Conservation (phyloP, 176 grass and related monocot genomes). For the Musa schizocarpa region DNA sequence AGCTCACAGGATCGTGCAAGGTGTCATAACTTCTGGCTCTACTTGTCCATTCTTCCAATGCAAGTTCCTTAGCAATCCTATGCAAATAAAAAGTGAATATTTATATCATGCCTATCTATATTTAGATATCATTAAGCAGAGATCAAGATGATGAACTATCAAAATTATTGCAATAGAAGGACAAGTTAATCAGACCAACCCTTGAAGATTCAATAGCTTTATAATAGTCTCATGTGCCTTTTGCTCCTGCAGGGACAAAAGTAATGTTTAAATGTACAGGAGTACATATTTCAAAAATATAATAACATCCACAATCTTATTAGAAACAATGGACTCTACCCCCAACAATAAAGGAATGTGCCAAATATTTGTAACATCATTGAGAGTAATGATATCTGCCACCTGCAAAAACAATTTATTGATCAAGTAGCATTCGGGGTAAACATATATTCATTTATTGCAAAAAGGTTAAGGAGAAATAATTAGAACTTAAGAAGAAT, state of each 20-base stretch:
- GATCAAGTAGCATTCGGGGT: not conserved
- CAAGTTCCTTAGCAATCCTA: slow-evolving; percentile 22
- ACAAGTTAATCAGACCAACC: slow-evolving; percentile 23
- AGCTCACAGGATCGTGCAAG: slow-evolving; percentile 35
- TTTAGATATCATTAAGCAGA: not conserved
- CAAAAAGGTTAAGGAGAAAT: slow-evolving; percentile 15
- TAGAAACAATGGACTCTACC: slow-evolving; percentile 28
- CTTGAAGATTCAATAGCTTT: slow-evolving; percentile 74
- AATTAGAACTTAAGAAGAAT: slow-evolving; percentile 18
- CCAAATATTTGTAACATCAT: slow-evolving; percentile 98
- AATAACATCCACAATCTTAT: not conserved
- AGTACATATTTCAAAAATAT: no score
- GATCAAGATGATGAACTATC: not conserved
- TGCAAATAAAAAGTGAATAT: not conserved
- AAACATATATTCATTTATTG: not conserved
- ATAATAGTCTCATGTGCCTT: slow-evolving; percentile 93
- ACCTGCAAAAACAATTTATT: slow-evolving; percentile 35
- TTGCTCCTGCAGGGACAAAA: slow-evolving; percentile 55
- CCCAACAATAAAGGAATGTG: slow-evolving; percentile 87
- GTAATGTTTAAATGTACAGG: not conserved
- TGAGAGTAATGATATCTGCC: slow-evolving; percentile 60
- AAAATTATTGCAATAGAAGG: not conserved
- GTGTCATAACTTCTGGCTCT: slow-evolving; percentile 28
- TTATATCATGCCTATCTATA: not conserved
- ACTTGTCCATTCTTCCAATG: slow-evolving; percentile 29